Evolutionary conservation across 441 rosid genomes (phyloP), one percentile per base, ranked within the genome.

Genomic region (Gossypium gossypioides): DNA sequence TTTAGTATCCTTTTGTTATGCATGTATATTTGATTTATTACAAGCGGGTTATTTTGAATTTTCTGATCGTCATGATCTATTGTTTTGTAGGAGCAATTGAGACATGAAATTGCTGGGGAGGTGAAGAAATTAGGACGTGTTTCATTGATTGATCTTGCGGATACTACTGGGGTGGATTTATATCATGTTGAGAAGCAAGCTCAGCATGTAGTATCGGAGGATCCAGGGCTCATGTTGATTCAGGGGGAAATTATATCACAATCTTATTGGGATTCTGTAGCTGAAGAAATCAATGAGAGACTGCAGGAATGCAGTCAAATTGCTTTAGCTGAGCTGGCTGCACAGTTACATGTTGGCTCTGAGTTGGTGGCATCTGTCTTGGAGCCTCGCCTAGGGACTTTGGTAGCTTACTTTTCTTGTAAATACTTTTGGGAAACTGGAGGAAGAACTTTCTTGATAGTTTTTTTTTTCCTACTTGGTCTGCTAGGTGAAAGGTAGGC

Each of bases 181-280:
- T 94, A 84, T 75, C 91, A 94, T 82, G 96, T 94, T 8, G 99
- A 94, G 91, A 92, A 88, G 85, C 97, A 90, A 84, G 93, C 97
- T 55, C 91, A 85, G 18, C 81, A 74, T 8, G 82, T 91, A n/a
- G 87, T 91, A 18, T 80, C 79, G 2, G 86, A 69, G 77, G 84
- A 86, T 75, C 86, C 88, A 0, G 81, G 74, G 72, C 79, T 95
- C 34, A 85, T 78, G 88, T 80, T 92, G 37, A 86, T 87, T 68
- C 96, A 95, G 69, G 97, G 97, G 74, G 99, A 95, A 76, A 86
- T 92, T 37, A 88, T 95, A 77, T 95, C 97, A 15, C 89, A 95
- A 71, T 79, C 61, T 15, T 95, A 94, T 74, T 95, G 97, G 99
- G 99, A 92, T 72, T 80, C 84, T 3, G 84, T 87, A 7, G 97